Evolutionary conservation across 495 filamentous ascomycete species (phyloP).

Genomic region (Haplographium delicatum): DNA sequence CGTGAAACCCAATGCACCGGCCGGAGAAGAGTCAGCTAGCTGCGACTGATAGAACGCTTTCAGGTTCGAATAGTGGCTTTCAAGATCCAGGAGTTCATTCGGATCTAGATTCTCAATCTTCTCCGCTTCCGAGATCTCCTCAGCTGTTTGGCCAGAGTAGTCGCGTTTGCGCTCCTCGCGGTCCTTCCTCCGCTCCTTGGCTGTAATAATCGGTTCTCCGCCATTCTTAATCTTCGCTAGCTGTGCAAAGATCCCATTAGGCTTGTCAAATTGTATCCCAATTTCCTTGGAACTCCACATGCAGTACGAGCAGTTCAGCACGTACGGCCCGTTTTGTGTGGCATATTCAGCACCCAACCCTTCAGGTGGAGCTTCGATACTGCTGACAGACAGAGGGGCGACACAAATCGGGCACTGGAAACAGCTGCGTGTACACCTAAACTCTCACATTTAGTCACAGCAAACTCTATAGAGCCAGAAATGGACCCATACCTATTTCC

Average conservation of each 20-base stretch:
- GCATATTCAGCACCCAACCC: constrained; percentile 34
- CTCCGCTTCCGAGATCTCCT: constrained; percentile 1
- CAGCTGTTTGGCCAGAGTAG: background rate
- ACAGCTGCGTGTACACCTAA: constrained; percentile 87
- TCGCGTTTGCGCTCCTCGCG: constrained; percentile 37
- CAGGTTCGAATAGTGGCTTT: constrained; percentile 38
- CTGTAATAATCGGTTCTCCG: constrained; percentile 32
- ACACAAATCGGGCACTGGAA: constrained; percentile 90
- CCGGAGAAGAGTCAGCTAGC: constrained; percentile 51
- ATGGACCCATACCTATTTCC: constrained; percentile 66
- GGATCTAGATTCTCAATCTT: constrained; percentile 2
- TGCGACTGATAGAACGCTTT: constrained; percentile 71
- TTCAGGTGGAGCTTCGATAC: constrained; percentile 41
- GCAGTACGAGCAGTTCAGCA: constrained; percentile 83
- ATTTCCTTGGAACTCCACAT: constrained; percentile 87
- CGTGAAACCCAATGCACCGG: constrained; percentile 45
- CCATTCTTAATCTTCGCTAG: constrained; percentile 57
- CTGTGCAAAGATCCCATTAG: constrained; percentile 78
- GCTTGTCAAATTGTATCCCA: constrained; percentile 83
- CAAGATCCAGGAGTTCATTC: constrained; percentile 31
- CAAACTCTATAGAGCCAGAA: background rate
- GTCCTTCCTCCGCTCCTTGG: constrained; percentile 31
- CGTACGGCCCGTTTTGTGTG: constrained; percentile 55
- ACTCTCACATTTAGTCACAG: constrained; percentile 2
- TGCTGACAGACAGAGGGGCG: constrained; percentile 69